Base-by-base conservation (phyloP, 2,329 filamentous ascomycete genomes). In the Diaporthe velutina region DNA sequence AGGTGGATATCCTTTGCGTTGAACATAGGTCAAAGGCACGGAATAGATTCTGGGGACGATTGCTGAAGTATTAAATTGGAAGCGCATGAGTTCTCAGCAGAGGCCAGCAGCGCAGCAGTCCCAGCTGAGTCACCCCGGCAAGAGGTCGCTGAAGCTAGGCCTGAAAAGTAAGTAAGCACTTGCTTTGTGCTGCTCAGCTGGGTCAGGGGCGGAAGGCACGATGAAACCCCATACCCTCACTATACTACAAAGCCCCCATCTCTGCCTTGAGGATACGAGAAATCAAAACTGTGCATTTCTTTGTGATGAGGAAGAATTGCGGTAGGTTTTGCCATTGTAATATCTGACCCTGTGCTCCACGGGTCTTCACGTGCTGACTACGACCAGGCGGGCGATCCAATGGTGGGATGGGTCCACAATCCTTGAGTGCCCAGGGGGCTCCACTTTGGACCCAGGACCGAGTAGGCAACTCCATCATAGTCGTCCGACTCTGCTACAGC, bases 91-190 rank as follows among this genome's bases (percentile, higher is more conserved):
- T 30, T 30, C 3, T 4, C 0, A 1, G 28, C 28, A n/a, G 22
- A n/a, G 38, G 58, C n/a, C 28, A 35, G 40, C 19, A 19, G n/a
- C 42, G 13, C 22, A 38, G 45, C 30, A 38, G 28, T 67, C 13
- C 45, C 45, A 67, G 64, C 45, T 68, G 48, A 54, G 48, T 54
- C 48, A 54, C 48, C n/a, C 22, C 64, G 64, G 64, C 48, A 15
- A 30, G 48, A 68, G 64, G 64, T 25, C n/a, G 48, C n/a, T 54
- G 33, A 52, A 68, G 64, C 45, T 54, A 54, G n/a, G 64, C 48
- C 64, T 52, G 15, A 52, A 30, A 40, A 40, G 33, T 25, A 4
- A 52, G 64, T 67, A 67, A 67, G 64, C 64, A 52, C 64, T 67
- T 67, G 64, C 33, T 52, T 33, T 28, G 52, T 50, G 64, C 19